A percentile compares a stretch with the other conserved stretches of the same genome.
phyloP scores from a whole-genome alignment of 1,139 yeast genomes.

The Yamadazyma epiphylla region DNA sequence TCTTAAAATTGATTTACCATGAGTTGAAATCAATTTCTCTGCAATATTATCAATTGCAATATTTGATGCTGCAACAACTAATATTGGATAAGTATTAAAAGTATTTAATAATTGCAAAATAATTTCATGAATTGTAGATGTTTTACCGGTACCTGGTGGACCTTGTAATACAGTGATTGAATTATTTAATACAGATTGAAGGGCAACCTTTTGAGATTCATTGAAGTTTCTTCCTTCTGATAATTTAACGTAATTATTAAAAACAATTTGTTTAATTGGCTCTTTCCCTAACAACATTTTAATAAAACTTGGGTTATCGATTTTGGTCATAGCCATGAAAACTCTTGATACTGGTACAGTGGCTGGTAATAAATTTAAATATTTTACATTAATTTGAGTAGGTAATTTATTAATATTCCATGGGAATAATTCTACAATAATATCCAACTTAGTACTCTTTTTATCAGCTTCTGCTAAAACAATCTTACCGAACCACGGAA shows the following conservation, averaged over 20 bases:
- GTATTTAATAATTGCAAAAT: slow-evolving; percentile 57
- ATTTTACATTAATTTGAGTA: slow-evolving; percentile 28
- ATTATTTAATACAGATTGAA: slow-evolving; percentile 66
- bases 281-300: slow-evolving; percentile 59
- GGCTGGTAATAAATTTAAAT: slow-evolving; percentile 54
- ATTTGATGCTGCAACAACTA: slow-evolving; percentile 74
- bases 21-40: slow-evolving; percentile 50
- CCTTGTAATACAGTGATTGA: slow-evolving; percentile 64
- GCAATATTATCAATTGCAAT: slow-evolving; percentile 77
- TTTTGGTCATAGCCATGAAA: slow-evolving; percentile 58
- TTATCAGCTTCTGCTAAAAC: slow-evolving; percentile 41
- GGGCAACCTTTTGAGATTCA: slow-evolving; percentile 62
- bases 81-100: slow-evolving; percentile 56
- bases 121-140: slow-evolving; percentile 63
- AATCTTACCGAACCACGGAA: slow-evolving; percentile 41
- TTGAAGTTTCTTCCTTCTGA: slow-evolving; percentile 45
- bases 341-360: slow-evolving; percentile 62
- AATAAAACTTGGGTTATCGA: slow-evolving; percentile 54
- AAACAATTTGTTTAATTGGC: slow-evolving; percentile 55
- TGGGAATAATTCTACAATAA: slow-evolving; percentile 48
- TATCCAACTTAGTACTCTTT: slow-evolving; percentile 27
- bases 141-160: slow-evolving; percentile 70
- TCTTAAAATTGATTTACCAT: slow-evolving; percentile 52
- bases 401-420: slow-evolving; percentile 60
- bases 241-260: slow-evolving; percentile 50